Evolutionary conservation across 176 grass and related monocot genomes (phyloP).

Genomic region (Puccinellia tenuiflora): DNA sequence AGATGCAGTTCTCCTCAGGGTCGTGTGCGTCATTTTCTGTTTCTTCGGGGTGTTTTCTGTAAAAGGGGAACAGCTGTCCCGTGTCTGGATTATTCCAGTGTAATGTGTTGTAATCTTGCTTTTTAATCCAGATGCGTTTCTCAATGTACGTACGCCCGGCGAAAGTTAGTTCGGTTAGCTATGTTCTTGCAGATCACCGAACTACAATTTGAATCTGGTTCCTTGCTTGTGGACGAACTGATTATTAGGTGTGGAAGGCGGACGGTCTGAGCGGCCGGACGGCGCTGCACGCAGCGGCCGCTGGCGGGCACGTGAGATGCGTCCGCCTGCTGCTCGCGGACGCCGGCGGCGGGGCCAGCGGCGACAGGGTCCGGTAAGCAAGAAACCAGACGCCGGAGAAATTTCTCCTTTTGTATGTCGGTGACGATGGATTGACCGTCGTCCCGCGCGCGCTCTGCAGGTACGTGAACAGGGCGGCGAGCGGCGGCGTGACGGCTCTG

Average conservation of each 20-base stretch:
- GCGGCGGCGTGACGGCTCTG: slow-evolving; percentile 62
- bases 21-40: too few species aligned
- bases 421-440: not conserved
- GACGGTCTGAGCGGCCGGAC: slow-evolving; percentile 52
- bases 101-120: too few species aligned
- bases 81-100: too few species aligned
- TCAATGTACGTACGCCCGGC: too few species aligned
- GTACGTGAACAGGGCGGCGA: slow-evolving; percentile 52
- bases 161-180: not conserved
- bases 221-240: not conserved
- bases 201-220: not conserved
- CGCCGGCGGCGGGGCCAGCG: not conserved
- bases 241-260: slow-evolving; percentile 49
- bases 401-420: not conserved
- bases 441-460: not conserved
- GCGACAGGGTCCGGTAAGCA: slow-evolving; percentile 24
- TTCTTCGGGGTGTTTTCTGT: too few species aligned
- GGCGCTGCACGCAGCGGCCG: slow-evolving; percentile 78
- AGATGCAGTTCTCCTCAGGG: too few species aligned
- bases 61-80: too few species aligned
- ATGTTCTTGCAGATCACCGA: not conserved
- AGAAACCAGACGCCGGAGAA: not conserved
- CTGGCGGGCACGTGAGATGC: slow-evolving; percentile 62
- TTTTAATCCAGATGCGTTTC: too few species aligned
- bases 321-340: slow-evolving; percentile 57